Base-by-base conservation (phyloP, 495 filamentous ascomycete species). In the Venustampulla echinocandica region DNA sequence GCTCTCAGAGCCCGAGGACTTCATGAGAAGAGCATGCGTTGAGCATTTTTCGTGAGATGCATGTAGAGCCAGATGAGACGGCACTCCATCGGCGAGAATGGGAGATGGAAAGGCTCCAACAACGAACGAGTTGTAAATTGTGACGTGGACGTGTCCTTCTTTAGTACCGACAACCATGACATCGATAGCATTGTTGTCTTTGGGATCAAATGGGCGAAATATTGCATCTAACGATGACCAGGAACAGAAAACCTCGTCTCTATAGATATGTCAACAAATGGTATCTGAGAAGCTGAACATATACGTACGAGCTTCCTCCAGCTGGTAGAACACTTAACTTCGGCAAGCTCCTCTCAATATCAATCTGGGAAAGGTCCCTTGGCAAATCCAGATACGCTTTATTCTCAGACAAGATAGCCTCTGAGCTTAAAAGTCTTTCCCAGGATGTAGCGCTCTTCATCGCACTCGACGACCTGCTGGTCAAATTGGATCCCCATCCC, bases 111-210 rank as follows among this genome's bases (percentile, higher is more conserved):
- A 76, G 15, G 70, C 77, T 1, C 92, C 88, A 46, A 95, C 84
- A 44, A 85, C 72, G 54, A 96, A 90, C 13, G 84, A 90, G 57
- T 95, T 86, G 61, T 93, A 95, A 42, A 95, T 87, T 46, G 83
- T 84, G 22, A 95, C 64, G 52, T 90, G 81, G 24, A 94, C 72
- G n/a, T 69, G 76, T 22, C 89, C 87, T 57, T 88, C 79, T 46
- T 77, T 71, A n/a, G 81, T 84, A 2, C 83, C 87, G 2, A 85
- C 74, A 3, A 94, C 65, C 47, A 98, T 76, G 11, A 93, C 80
- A 65, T 96, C 85, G 9, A 95, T 83, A 2, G 75, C 70, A 47
- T 90, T 75, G 49, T 77, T 75, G 23, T 81, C 79, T 35, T 74
- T 75, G 36, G 74, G 71, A 33, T 70, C 64, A 21, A 74, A 68